Evolutionary conservation across 305 asterid species (phyloP), one percentile per base, ranked within the genome.

Genomic region (Andrographis paniculata): DNA sequence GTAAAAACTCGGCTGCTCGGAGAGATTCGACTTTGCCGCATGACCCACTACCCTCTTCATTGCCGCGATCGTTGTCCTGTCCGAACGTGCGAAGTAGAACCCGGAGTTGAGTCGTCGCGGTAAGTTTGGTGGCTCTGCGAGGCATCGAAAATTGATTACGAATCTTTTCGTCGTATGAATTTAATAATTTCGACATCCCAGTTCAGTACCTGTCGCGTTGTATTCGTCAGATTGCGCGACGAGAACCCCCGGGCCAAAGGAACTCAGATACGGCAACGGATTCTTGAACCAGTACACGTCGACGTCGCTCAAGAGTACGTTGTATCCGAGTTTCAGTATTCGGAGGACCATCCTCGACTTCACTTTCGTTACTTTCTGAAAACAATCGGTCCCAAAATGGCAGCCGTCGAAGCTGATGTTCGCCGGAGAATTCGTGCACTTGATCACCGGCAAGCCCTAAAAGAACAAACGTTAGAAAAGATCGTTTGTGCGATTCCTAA

Each of bases 81-180:
- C 96, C 14, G 96, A 83, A 67, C 70, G 77, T 48, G 83, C 82
- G 40, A 71, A 80, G 56, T 83, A 91, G 83, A 91, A 91, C 30
- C 96, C 99, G 12, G 99, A 91, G 70, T 91, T 91, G 22, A 91
- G 84, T 52, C 96, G 96, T 16, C 99, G 72, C 50, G 99, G 99
- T 54, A 82, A 63, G 74, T 91, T 91, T 61, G 83, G 83, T 40
- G 95, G 84, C 57, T 82, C 99, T 91, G 87, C 46, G 61, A 56
- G 45, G 40, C 36, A 45, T 49, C 44, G 6, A 4, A 4, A 4
- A 24, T 3, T 24, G 30, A 14, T n/a, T n/a, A n/a, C n/a, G n/a
- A n/a, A n/a, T n/a, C n/a, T n/a, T n/a, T n/a, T n/a, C n/a, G n/a
- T n/a, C n/a, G n/a, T n/a, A n/a, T n/a, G n/a, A n/a, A n/a, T n/a